Conservation (phyloP, 495 filamentous ascomycete genomes). For the Penicillium desertorum region DNA sequence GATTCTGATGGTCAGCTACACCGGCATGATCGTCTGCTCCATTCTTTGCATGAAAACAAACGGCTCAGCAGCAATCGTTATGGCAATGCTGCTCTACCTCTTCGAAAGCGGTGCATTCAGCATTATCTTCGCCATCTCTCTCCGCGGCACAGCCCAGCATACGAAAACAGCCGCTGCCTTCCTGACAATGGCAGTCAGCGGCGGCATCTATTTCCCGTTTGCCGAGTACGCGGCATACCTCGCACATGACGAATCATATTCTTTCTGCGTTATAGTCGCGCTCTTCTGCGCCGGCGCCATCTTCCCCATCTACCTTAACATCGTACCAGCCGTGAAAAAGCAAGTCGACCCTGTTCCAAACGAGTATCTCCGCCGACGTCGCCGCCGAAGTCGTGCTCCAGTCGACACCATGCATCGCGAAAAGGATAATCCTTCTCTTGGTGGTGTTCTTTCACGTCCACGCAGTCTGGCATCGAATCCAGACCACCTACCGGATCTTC, state of each 20-base stretch:
- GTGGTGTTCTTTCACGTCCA: constrained; percentile 41
- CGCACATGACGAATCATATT: constrained; percentile 43
- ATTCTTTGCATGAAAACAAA: constrained; percentile 54
- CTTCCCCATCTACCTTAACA: constrained; percentile 61
- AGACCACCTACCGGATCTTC: constrained; percentile 33
- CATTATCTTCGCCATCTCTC: constrained; percentile 58
- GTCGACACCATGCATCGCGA: constrained; percentile 27
- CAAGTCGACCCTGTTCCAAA: constrained; percentile 59
- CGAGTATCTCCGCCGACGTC: constrained; percentile 43
- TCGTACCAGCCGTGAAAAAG: constrained; percentile 55
- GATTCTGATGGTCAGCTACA: constrained; percentile 57
- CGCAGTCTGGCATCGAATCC: constrained; percentile 38
- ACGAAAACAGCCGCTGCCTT: constrained; percentile 58
- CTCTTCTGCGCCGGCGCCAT: constrained; percentile 55
- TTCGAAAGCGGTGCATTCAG: constrained; percentile 64
- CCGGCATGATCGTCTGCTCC: constrained; percentile 55
- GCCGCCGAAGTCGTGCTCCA: constrained; percentile 26
- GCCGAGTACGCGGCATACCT: constrained; percentile 50
- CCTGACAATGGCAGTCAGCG: constrained; percentile 56
- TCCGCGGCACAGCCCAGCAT: constrained; percentile 60
- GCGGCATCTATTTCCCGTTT: constrained; percentile 57
- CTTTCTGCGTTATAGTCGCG: constrained; percentile 58
- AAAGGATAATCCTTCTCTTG: constrained; percentile 37
- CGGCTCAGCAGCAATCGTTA: constrained; percentile 47
- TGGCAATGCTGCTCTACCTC: constrained; percentile 57